Evolutionary conservation across 2,329 filamentous ascomycete genomes (phyloP).

Genomic region (Beauveria sp.): DNA sequence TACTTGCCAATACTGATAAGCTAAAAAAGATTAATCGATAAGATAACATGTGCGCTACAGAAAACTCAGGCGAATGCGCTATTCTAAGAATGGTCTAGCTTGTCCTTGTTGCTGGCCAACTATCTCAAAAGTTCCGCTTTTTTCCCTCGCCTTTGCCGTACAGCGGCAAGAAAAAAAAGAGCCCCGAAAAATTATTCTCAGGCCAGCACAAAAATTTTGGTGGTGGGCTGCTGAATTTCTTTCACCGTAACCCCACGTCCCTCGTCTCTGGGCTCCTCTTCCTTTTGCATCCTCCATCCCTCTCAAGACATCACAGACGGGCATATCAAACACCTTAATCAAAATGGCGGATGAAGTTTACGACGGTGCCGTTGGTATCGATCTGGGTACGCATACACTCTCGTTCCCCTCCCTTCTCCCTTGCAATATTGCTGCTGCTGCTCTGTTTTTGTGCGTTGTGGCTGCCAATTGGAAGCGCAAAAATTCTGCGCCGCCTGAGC

Average conservation of each 20-base stretch:
- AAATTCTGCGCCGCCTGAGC: slow-evolving; percentile 2
- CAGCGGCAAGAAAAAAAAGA: slow-evolving; percentile 21
- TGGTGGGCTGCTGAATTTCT: slow-evolving; percentile 28
- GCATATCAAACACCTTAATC: slow-evolving; percentile 18
- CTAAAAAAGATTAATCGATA: slow-evolving; percentile 5
- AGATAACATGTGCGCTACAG: not conserved
- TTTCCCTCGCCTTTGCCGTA: not conserved
- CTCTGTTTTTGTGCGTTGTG: slow-evolving; percentile 3
- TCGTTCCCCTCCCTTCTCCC: not conserved
- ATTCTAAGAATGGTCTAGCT: slow-evolving; percentile 17
- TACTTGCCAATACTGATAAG: no score
- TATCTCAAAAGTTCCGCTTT: not conserved
- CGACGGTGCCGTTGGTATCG: slow-evolving; percentile 99
- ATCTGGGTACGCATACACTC: slow-evolving; percentile 68
- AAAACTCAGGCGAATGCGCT: slow-evolving; percentile 22
- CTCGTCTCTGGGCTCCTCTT: slow-evolving; percentile 17
- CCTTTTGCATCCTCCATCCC: slow-evolving; percentile 18
- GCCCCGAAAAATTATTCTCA: slow-evolving; percentile 24
- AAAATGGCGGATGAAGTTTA: slow-evolving; percentile 97
- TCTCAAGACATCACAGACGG: slow-evolving; percentile 22
- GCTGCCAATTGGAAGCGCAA: slow-evolving; percentile 1
- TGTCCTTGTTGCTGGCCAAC: not conserved
- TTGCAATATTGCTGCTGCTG: slow-evolving; percentile 1
- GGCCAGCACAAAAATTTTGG: slow-evolving; percentile 23
- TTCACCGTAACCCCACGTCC: slow-evolving; percentile 30